Conservation (phyloP, 495 filamentous ascomycete species). For the Friedmanniomyces simplex region DNA sequence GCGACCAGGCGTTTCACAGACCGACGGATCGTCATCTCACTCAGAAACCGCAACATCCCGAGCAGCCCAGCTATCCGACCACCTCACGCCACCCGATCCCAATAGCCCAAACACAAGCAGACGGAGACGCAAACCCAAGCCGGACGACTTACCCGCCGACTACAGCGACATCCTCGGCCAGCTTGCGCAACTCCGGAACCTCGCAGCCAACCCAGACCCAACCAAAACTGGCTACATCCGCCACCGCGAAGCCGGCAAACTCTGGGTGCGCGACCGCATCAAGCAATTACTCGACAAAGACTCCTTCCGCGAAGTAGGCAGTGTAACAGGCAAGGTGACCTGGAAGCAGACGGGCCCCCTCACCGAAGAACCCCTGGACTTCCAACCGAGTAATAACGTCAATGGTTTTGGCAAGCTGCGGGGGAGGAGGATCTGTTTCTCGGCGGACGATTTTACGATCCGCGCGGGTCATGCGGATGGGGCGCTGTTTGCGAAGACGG, state of each 20-base stretch:
- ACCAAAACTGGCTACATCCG: slow-evolving; percentile 46
- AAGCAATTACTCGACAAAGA: slow-evolving; percentile 43
- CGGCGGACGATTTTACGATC: slow-evolving; percentile 55
- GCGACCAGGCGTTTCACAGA: neutral
- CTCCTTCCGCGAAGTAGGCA: slow-evolving; percentile 48
- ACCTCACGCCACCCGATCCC: slow-evolving; percentile 2
- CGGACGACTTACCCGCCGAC: slow-evolving; percentile 42
- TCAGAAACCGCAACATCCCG: slow-evolving; percentile 4
- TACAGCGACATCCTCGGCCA: slow-evolving; percentile 50
- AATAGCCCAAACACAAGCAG: neutral
- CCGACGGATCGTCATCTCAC: neutral
- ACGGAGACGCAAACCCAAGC: slow-evolving; percentile 18
- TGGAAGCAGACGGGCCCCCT: slow-evolving; percentile 42
- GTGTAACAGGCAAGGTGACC: slow-evolving; percentile 46
- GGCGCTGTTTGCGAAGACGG: slow-evolving; percentile 44
- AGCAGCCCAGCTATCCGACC: slow-evolving; percentile 18
- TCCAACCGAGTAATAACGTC: slow-evolving; percentile 17
- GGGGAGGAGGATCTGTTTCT: slow-evolving; percentile 46
- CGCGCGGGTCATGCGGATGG: slow-evolving; percentile 54
- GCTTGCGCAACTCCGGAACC: slow-evolving; percentile 38
- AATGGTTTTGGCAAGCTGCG: slow-evolving; percentile 39
- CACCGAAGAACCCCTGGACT: slow-evolving; percentile 40
- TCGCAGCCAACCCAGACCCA: slow-evolving; percentile 44
- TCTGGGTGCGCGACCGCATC: slow-evolving; percentile 55
- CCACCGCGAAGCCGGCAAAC: slow-evolving; percentile 52